Evolutionary conservation across 345 rosid genomes (phyloP), one percentile per base, ranked within the genome.

Genomic region (Schrenkiella parvula): DNA sequence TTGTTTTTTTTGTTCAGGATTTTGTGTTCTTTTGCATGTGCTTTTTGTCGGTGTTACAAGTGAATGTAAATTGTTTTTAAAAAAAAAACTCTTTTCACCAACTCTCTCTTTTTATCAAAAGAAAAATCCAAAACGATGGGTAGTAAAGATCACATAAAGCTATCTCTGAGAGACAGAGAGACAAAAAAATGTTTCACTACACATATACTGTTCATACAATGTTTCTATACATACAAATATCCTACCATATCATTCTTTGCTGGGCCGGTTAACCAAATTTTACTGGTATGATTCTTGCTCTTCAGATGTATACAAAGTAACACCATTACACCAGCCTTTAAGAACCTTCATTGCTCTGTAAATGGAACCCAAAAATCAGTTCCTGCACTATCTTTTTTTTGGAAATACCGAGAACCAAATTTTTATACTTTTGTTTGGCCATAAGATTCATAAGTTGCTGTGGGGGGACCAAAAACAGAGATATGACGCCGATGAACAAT

Each of bases 11-110:
- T 22, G 41, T 47, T 31, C 41, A 72, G 56, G 48, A 32, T 54
- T 44, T 65, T 65, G 60, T 66, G 44, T 73, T 65, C 17, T 35
- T 73, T 65, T 65, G 78, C 72, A 73, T 66, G 72, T 73, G 78
- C 60, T 56, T 35, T 6, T 28, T 56, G 41, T 44, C 55, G 38
- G 55, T 64, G 57, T 43, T 51, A 52, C 23, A 39, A 71, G 26
- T 55, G 35, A 52, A 71, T 52, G 53, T 60, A 62, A 50, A 50
- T 22, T 50, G 22, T 11, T 22, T 50, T 22, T 21, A 62, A 52
- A 28, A 62, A 39, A 39, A 19, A 4, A 34, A 23, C 31, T 55
- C 58, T 73, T 64, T 65, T 65, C 59, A 65, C 67, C 72, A 58
- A 74, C 72, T 64, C 71, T 44, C 23, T 35, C 2, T 34, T 11